Base-by-base conservation (phyloP, 73 alveolate species). In the Durusdinium trenchii region DNA sequence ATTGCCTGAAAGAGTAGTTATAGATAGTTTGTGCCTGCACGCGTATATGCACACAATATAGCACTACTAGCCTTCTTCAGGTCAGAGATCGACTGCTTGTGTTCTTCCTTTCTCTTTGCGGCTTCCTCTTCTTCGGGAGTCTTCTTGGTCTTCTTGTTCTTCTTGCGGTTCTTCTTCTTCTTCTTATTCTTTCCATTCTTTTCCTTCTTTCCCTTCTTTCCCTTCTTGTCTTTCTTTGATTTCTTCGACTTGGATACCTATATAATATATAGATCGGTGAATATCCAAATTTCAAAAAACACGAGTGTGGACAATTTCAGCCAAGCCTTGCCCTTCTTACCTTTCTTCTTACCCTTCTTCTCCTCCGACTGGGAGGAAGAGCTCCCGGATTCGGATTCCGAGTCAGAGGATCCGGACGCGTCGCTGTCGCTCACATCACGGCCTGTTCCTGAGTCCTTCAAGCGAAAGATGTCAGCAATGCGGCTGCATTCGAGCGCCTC, bases 1-100 rank as follows among this genome's bases (percentile, higher is more conserved):
- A 83, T 50, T 10, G 73, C 93, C 93, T 83, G 51, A 51, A 48
- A 83, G 42, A 67, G 3, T n/a, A n/a, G n/a, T n/a, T n/a, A n/a
- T n/a, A n/a, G n/a, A n/a, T n/a, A n/a, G n/a, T n/a, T n/a, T n/a
- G n/a, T n/a, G n/a, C n/a, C n/a, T 57, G 71, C 71, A 57, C 26
- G 71, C 71, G 26, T 26, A 57, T 16, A 12, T 26, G 26, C 71
- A 57, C 26, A 26, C 12, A 57, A 57, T 57, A 30, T 6, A n/a
- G 1, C 6, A 12, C 26, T 57, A 12, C 26, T 57, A 51, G 93
- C 93, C 93, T 83, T 51, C 93, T 83, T 83, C 5, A 30, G 75
- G 2, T 83, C 43, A 16, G 47, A 32, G 48, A 83, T 36, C 50
- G 50, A 7, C 51, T 83, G 18, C n/a, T 20, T 35, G 3, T 16